A percentile compares a stretch with the other conserved stretches of the same genome.
phyloP scores from a whole-genome alignment of 495 filamentous ascomycete genomes.

The Acidiella bohemica region DNA sequence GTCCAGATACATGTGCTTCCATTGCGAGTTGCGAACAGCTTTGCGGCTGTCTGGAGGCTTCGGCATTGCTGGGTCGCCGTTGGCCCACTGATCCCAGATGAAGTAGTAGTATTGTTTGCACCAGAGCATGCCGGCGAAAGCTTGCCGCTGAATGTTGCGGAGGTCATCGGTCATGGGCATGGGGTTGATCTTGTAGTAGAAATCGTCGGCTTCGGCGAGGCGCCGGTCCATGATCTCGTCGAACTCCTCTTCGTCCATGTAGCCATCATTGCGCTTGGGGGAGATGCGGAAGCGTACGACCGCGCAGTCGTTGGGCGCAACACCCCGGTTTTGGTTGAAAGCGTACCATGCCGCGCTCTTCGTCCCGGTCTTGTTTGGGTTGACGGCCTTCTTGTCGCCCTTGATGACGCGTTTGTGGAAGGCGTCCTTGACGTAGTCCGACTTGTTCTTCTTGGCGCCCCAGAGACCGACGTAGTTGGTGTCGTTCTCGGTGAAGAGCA shows the following conservation, averaged over 20 bases:
- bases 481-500: constrained; percentile 93
- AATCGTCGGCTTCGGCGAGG: constrained; percentile 80
- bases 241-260: constrained; percentile 81
- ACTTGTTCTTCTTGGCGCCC: constrained; percentile 52
- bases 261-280: constrained; percentile 48
- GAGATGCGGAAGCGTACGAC: constrained; percentile 88
- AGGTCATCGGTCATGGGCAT: constrained; percentile 90
- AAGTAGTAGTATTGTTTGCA: constrained; percentile 94
- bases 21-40: constrained; percentile 68
- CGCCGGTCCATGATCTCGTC: constrained; percentile 83
- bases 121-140: constrained; percentile 94
- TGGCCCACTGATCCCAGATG: constrained; percentile 94
- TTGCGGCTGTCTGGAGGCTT: constrained; percentile 74
- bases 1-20: constrained; percentile 87
- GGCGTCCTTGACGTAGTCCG: constrained; percentile 85
- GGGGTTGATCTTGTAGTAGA: constrained; percentile 85
- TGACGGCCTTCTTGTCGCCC: constrained; percentile 63
- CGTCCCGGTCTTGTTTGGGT: constrained; percentile 66
- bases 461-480: constrained; percentile 72
- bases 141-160: constrained; percentile 88
- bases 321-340: constrained; percentile 78
- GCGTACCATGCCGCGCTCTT: constrained; percentile 86
- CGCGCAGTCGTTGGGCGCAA: constrained; percentile 79
- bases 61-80: constrained; percentile 58
- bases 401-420: constrained; percentile 84